Percentiles rank a stretch among this genome's conserved stretches.
Evolutionary conservation across 495 filamentous ascomycete genomes (phyloP).

Genomic region (Annulohypoxylon moriforme): DNA sequence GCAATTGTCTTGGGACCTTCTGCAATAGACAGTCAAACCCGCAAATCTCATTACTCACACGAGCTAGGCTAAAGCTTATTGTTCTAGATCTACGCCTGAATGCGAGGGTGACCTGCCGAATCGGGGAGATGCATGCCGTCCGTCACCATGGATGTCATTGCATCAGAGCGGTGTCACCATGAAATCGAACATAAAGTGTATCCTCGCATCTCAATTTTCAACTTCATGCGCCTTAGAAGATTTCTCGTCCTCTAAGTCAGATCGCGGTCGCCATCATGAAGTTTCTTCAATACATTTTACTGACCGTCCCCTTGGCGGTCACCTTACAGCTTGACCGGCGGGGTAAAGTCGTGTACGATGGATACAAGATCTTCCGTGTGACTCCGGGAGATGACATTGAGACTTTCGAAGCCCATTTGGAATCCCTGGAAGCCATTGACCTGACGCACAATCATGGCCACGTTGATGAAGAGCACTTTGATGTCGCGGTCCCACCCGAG

Average conservation of each 20-base stretch:
- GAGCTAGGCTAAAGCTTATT: slow-evolving; percentile 40
- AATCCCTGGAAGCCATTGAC: slow-evolving; percentile 48
- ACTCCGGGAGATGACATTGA: slow-evolving; percentile 32
- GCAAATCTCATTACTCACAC: slow-evolving; percentile 27
- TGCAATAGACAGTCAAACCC: slow-evolving; percentile 23
- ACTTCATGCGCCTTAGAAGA: neutral
- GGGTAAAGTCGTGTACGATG: slow-evolving; percentile 52
- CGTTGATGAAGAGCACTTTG: slow-evolving; percentile 42
- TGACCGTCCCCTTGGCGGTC: slow-evolving; percentile 36
- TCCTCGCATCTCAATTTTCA: neutral
- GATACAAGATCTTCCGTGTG: slow-evolving; percentile 59
- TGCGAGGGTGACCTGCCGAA: slow-evolving; percentile 36
- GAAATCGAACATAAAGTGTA: slow-evolving; percentile 19
- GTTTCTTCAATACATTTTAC: slow-evolving; percentile 32
- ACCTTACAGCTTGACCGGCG: slow-evolving; percentile 43
- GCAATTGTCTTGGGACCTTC: slow-evolving; percentile 29
- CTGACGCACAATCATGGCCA: slow-evolving; percentile 49
- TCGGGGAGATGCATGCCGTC: slow-evolving; percentile 40
- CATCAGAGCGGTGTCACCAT: neutral
- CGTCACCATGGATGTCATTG: slow-evolving; percentile 7
- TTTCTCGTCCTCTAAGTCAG: neutral
- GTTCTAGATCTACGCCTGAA: slow-evolving; percentile 26
- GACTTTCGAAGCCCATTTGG: slow-evolving; percentile 48
- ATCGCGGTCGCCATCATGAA: slow-evolving; percentile 39
- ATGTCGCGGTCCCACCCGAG: slow-evolving; percentile 58